Percentiles rank a stretch among this genome's conserved stretches.
These are phyloP conservation scores for Omphalea diandra DNA, from an alignment of 441 rosid species.

Conservation along the genomic window DNA sequence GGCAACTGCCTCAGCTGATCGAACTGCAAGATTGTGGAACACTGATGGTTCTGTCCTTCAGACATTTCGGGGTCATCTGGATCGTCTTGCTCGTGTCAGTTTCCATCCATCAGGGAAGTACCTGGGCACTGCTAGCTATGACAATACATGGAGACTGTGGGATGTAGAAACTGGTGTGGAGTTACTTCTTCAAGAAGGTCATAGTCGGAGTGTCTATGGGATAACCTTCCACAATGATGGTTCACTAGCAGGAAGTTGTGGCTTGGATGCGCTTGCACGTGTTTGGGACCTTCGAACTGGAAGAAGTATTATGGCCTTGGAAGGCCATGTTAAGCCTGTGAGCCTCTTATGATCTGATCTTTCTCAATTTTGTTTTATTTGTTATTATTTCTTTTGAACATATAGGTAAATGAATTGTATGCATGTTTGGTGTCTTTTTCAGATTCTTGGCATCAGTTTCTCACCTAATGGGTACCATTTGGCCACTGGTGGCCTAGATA, in stretches of 20 bases:
- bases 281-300: constrained; percentile 99
- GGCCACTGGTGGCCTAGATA: constrained; percentile 94
- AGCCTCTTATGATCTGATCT: constrained; percentile 14
- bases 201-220: constrained; percentile 87
- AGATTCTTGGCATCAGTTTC: constrained; percentile 81
- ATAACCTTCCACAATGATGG: constrained; percentile 93
- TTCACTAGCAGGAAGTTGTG: constrained; percentile 86
- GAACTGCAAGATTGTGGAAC: constrained; percentile 86
- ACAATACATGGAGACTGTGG: constrained; percentile 97
- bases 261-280: constrained; percentile 82
- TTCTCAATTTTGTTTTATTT: background rate
- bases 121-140: constrained; percentile 87
- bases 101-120: constrained; percentile 95
- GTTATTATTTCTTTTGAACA: background rate
- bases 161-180: constrained; percentile 75
- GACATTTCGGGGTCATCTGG: constrained; percentile 86
- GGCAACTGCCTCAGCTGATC: constrained; percentile 96
- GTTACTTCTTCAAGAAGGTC: constrained; percentile 94
- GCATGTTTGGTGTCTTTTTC: constrained; percentile 26
- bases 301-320: constrained; percentile 76
- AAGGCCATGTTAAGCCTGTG: constrained; percentile 95
- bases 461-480: constrained; percentile 95
- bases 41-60: constrained; percentile 70
- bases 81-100: constrained; percentile 85
- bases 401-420: constrained; percentile 8